A percentile compares a stretch with the other conserved stretches of the same genome.
These are phyloP conservation scores for Rhizoctonia solani DNA, from an alignment of 1,284 basidiomycete species.

Conservation along the genomic window DNA sequence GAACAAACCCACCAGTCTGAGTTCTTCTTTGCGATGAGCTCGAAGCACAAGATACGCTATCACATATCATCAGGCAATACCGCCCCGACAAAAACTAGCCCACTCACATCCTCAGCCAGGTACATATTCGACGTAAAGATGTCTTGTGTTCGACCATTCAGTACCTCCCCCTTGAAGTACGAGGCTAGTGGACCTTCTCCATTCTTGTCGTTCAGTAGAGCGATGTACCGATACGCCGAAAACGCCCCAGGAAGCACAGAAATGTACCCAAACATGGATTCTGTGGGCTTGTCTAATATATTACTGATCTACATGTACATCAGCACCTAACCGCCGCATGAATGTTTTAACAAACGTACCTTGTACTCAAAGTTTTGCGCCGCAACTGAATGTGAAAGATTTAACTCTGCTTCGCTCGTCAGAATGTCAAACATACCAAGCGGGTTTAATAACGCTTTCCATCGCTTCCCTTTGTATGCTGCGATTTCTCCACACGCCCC, in stretches of 20 bases:
- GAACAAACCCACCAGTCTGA: slow-evolving; percentile 67
- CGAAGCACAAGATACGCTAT: slow-evolving; percentile 95
- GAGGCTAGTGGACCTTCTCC: slow-evolving; percentile 89
- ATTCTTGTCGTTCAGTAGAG: slow-evolving; percentile 83
- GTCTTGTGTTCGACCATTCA: slow-evolving; percentile 89
- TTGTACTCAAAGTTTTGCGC: slow-evolving; percentile 97
- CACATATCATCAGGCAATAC: slow-evolving; percentile 40
- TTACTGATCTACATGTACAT: slow-evolving; percentile 62
- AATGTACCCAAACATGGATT: slow-evolving; percentile 88
- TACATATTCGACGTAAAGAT: slow-evolving; percentile 96
- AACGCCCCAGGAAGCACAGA: slow-evolving; percentile 90
- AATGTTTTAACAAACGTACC: slow-evolving; percentile 19
- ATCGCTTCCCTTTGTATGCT: slow-evolving; percentile 87
- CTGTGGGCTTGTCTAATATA: slow-evolving; percentile 93
- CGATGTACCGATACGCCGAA: slow-evolving; percentile 90
- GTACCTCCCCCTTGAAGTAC: slow-evolving; percentile 96
- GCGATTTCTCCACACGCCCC: slow-evolving; percentile 97
- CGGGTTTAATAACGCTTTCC: slow-evolving; percentile 80
- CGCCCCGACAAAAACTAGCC: background rate
- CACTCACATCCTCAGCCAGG: slow-evolving; percentile 78
- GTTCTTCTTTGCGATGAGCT: slow-evolving; percentile 90
- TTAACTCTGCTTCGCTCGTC: background rate
- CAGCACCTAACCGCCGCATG: background rate
- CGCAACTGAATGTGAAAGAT: slow-evolving; percentile 61
- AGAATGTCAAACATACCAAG: slow-evolving; percentile 58